Base-by-base conservation (phyloP, 2,329 filamentous ascomycete species). In the Fusarium subglutinans region DNA sequence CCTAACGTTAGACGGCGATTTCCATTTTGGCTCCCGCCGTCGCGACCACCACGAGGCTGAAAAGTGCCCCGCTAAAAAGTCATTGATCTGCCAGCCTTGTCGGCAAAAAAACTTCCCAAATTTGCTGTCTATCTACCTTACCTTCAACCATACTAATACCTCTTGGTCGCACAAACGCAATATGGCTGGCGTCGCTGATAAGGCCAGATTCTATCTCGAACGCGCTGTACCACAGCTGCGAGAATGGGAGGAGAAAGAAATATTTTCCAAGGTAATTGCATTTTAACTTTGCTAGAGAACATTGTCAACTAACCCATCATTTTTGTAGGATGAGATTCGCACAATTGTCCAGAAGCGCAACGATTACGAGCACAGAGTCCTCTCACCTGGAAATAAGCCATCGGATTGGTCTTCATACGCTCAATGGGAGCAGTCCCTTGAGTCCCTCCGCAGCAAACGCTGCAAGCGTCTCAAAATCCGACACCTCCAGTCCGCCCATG, bases 171-270 rank as follows among this genome's bases (percentile, higher is more conserved):
- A 57, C 38, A 56, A 47, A 17, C 35, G 35, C 22, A 73, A 58
- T 11, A 97, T 98, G 94, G 90, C 95, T 4, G 92, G 91, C 47
- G 92, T 96, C 66, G 92, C 93, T 73, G 96, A 98, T 80, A 98
- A 98, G 84, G 96, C 96, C 63, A 94, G 96, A 66, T 98, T 96
- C 84, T 98, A 94, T 83, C 89, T 98, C 74, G 96, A 99, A 86
- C 93, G 96, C 77, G 93, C 93, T 5, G 94, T 98, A 48, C 94
- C 95, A 22, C 95, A 98, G 82, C 89, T 99, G 65, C 94, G 95
- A 72, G 95, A 98, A 79, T 97, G 94, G 82, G 93, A 97, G 83
- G 90, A 94, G 75, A 98, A 98, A 83, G 92, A 94, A 78, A 93
- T 99, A 77, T 99, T 99, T 84, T 90, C 89, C 70, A 91, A 92